Evolutionary conservation across 1,284 basidiomycete genomes (phyloP), one percentile per base, ranked within the genome.

Genomic region (Trichosporon inkin): DNA sequence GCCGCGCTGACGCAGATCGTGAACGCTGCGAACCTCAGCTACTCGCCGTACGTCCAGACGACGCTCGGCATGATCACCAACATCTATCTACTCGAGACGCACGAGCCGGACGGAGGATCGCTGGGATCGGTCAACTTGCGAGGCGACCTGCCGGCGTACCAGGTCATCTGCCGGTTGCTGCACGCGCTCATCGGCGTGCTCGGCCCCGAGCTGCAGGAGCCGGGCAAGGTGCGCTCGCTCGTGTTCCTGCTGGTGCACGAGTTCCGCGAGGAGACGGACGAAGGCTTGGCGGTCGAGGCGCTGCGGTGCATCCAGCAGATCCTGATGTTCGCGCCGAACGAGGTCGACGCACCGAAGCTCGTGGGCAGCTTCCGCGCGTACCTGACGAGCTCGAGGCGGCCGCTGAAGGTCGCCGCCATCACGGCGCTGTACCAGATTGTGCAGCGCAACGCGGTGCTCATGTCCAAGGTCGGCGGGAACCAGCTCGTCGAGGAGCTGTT

Each of bases 221-320:
- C 89, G 1, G 82, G 84, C 24, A 83, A 87, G n/a, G 88, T 92
- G 0, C 83, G 92, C 34, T 85, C 85, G 3, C 81, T 97, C 13
- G 84, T 97, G 17, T 84, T 95, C 57, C 86, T 90, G 67, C 84
- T 99, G 8, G 87, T 98, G 1, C 84, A 86, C 63, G 89, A 94
- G 70, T 90, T 98, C 69, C 86, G 87, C 3, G 79, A 84, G 39
- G 94, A 99, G 71, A 84, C 86, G 2, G 92, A 97, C 68, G 90
- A 95, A 68, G 88, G 88, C 0, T 87, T 95, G 55, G 84, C 88
- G 24, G 90, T 97, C 0, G 93, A 99, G 74, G 92, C 93, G 1
- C 93, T 97, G 78, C 90, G 90, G 76, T 95, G 93, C 72, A 87
- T 92, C 17, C 95, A 99, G 72, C 94, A 98, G 74, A 89, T 98